phyloP scores from a whole-genome alignment of 768 basidiomycete genomes.

The Podaxis pistillaris region DNA sequence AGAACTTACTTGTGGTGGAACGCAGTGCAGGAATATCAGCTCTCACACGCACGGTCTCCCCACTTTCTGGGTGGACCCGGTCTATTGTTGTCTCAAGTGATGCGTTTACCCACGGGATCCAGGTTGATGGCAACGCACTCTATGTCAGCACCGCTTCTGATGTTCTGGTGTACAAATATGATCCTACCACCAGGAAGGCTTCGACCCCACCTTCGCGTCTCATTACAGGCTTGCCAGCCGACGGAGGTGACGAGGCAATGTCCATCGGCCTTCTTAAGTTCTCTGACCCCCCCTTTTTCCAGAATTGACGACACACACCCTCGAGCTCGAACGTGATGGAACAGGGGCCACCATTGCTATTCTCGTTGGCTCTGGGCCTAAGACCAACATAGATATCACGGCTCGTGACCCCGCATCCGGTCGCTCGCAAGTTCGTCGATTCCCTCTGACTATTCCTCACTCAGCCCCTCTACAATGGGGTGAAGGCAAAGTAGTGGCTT shows the following conservation, averaged over 20 bases:
- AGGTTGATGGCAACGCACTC: slow-evolving; percentile 31
- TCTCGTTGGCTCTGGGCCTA: slow-evolving; percentile 37
- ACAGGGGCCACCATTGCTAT: slow-evolving; percentile 21
- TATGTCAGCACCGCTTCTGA: slow-evolving; percentile 39
- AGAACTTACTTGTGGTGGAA: slow-evolving; percentile 43
- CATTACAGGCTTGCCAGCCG: slow-evolving; percentile 34
- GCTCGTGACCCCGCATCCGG: slow-evolving; percentile 42
- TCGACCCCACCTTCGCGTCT: slow-evolving; percentile 22
- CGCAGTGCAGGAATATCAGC: slow-evolving; percentile 41
- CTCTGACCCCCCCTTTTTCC: background rate
- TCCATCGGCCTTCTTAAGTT: background rate
- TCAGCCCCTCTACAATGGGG: slow-evolving; percentile 24
- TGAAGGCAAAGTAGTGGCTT: slow-evolving; percentile 35
- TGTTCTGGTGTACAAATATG: slow-evolving; percentile 34
- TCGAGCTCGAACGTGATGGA: slow-evolving; percentile 29
- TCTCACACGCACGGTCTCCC: slow-evolving; percentile 26
- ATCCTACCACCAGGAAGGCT: slow-evolving; percentile 29
- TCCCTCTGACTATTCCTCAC: slow-evolving; percentile 20
- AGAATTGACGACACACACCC: slow-evolving; percentile 43
- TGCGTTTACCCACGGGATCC: slow-evolving; percentile 41
- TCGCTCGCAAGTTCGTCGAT: slow-evolving; percentile 39
- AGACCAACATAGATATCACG: slow-evolving; percentile 40
- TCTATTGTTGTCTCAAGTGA: slow-evolving; percentile 35
- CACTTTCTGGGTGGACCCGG: slow-evolving; percentile 34
- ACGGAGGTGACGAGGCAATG: slow-evolving; percentile 38